Conservation (phyloP, 768 basidiomycete species). For the Termitomyces sp. region DNA sequence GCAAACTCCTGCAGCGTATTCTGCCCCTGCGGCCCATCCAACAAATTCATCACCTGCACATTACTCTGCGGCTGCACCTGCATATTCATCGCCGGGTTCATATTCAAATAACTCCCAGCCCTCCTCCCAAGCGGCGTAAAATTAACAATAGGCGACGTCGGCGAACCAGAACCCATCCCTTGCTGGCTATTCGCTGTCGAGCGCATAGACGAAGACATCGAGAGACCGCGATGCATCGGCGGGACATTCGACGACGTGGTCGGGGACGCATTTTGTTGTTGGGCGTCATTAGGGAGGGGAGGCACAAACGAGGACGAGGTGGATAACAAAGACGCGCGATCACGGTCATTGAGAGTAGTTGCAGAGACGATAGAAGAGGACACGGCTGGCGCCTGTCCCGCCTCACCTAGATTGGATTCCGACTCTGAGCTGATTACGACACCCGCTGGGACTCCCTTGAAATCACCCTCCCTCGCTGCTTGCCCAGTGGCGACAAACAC, state of each 20-base stretch:
- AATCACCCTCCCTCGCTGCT: conserved; percentile 34
- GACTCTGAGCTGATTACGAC: conserved; percentile 47
- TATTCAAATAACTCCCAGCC: conserved; percentile 41
- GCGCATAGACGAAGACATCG: conserved; percentile 22
- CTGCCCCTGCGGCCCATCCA: conserved; percentile 54
- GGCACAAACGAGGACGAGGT: conserved; percentile 31
- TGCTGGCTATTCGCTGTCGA: conserved; percentile 18
- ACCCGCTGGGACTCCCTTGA: conserved; percentile 51
- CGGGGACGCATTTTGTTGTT: background rate
- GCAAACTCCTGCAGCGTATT: conserved; percentile 58
- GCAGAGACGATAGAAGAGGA: conserved; percentile 14
- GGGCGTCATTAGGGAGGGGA: conserved; percentile 18
- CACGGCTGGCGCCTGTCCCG: conserved; percentile 19
- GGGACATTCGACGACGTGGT: conserved; percentile 11
- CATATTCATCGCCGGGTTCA: conserved; percentile 72
- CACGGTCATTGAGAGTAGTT: conserved; percentile 28
- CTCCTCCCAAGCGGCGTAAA: conserved; percentile 42
- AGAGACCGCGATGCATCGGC: conserved; percentile 11
- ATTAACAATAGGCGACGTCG: conserved; percentile 45
- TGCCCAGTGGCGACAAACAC: conserved; percentile 68
- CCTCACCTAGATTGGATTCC: conserved; percentile 33
- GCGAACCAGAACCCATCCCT: conserved; percentile 3
- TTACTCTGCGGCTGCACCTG: conserved; percentile 36
- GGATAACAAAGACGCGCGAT: conserved; percentile 24
- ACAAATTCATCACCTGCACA: conserved; percentile 73